Evolutionary conservation across 1,284 basidiomycete genomes (phyloP).

Genomic region (Ceratobasidium sp.): DNA sequence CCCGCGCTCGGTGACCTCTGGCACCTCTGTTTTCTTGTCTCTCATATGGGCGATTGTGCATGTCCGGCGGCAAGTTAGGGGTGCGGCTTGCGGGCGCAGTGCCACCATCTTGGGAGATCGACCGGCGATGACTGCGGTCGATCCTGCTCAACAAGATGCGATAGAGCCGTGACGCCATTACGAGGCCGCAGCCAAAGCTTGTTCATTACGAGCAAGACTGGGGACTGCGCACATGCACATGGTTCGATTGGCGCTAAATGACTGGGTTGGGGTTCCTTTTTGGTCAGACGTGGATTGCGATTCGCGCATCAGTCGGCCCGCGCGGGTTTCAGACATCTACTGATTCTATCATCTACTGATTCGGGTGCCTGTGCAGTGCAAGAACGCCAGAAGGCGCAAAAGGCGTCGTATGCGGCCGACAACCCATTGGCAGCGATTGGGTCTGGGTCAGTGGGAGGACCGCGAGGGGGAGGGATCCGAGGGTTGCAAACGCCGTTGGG

Average conservation of each 20-base stretch:
- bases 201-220: neutral
- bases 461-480: constrained; percentile 58
- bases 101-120: constrained; percentile 14
- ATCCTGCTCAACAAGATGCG: constrained; percentile 4
- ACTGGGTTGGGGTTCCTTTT: constrained; percentile 5
- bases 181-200: neutral
- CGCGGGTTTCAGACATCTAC: constrained; percentile 14
- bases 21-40: constrained; percentile 13
- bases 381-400: constrained; percentile 69
- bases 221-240: constrained; percentile 35
- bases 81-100: constrained; percentile 37
- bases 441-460: constrained; percentile 57
- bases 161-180: constrained; percentile 15
- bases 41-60: neutral
- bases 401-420: constrained; percentile 74
- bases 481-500: constrained; percentile 70
- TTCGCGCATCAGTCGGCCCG: neutral
- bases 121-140: constrained; percentile 18
- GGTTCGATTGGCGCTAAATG: constrained; percentile 26
- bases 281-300: constrained; percentile 1
- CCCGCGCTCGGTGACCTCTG: constrained; percentile 17
- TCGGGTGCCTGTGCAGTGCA: constrained; percentile 57
- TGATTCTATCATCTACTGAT: neutral
- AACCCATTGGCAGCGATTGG: constrained; percentile 75
- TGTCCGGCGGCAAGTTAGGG: neutral